Conservation (phyloP, 805 yeast species). For the Schwanniomyces yamadae region DNA sequence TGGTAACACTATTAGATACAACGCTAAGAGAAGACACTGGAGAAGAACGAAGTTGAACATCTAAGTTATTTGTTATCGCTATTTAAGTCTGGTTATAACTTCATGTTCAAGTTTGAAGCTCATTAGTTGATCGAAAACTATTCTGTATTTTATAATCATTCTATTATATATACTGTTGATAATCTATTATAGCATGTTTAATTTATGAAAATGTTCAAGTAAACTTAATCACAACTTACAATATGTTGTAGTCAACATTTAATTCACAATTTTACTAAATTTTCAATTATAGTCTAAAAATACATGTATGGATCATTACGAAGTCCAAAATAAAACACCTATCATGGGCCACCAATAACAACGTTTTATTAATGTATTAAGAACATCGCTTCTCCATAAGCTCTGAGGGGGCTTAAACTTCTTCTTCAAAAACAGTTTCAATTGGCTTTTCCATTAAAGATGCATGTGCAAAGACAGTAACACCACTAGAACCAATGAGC, state of each 20-base stretch:
- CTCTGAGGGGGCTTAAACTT: too few species aligned
- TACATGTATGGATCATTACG: too few species aligned
- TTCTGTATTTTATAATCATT: slow-evolving; percentile 1
- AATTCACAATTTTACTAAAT: too few species aligned
- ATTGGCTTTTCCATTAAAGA: slow-evolving; percentile 91
- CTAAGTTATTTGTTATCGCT: slow-evolving; percentile 45
- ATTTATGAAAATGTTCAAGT: slow-evolving; percentile 8
- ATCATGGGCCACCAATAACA: too few species aligned
- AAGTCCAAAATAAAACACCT: too few species aligned
- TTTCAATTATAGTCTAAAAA: too few species aligned
- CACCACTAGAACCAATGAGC: slow-evolving; percentile 84
- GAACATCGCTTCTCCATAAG: too few species aligned
- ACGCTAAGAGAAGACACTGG: slow-evolving; percentile 99
- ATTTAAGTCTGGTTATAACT: slow-evolving; percentile 1
- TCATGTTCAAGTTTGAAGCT: slow-evolving; percentile 1
- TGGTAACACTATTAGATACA: slow-evolving; percentile 95
- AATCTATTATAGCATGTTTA: slow-evolving; percentile 12
- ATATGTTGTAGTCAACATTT: too few species aligned
- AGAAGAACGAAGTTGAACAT: slow-evolving; percentile 98
- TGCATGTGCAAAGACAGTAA: slow-evolving; percentile 81
- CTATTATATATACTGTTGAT: slow-evolving; percentile 2
- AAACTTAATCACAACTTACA: too few species aligned
- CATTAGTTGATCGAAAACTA: slow-evolving; percentile 1
- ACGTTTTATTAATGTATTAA: too few species aligned
- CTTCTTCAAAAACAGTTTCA: slow-evolving; percentile 91